A percentile compares a stretch with the other conserved stretches of the same genome.
Conservation (phyloP, 768 basidiomycete genomes). For the Rickenella mellea region DNA sequence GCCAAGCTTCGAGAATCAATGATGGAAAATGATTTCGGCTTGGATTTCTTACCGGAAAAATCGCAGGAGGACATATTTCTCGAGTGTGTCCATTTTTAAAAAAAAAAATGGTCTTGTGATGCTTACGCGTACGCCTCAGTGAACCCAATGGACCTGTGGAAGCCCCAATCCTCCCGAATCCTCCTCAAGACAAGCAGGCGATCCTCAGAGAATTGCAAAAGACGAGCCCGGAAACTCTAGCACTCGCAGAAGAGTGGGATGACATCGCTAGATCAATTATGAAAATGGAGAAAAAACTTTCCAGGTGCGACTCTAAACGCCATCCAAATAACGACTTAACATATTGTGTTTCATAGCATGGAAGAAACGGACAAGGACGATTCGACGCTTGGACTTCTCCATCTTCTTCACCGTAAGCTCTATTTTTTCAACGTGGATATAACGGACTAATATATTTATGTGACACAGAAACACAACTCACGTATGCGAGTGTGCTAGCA, state of each 20-base stretch:
- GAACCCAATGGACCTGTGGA: neutral
- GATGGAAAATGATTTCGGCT: slow-evolving; percentile 75
- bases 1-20: slow-evolving; percentile 61
- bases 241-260: slow-evolving; percentile 78
- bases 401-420: slow-evolving; percentile 81
- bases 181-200: slow-evolving; percentile 48
- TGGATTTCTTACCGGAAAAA: slow-evolving; percentile 48
- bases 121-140: neutral
- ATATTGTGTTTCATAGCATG: slow-evolving; percentile 26
- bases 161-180: slow-evolving; percentile 23
- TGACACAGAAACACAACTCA: slow-evolving; percentile 70
- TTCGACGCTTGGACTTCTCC: slow-evolving; percentile 60
- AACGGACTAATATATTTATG: neutral
- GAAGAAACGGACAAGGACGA: slow-evolving; percentile 37
- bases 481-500: slow-evolving; percentile 83
- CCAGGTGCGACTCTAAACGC: slow-evolving; percentile 31
- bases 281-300: slow-evolving; percentile 42
- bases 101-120: neutral
- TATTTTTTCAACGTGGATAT: slow-evolving; percentile 2
- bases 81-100: slow-evolving; percentile 14
- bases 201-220: slow-evolving; percentile 63
- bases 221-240: slow-evolving; percentile 68
- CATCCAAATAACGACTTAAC: neutral
- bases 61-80: slow-evolving; percentile 14
- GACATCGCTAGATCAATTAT: slow-evolving; percentile 49